Base-by-base conservation (phyloP, 768 basidiomycete species). In the Podaxis mareebaensis region DNA sequence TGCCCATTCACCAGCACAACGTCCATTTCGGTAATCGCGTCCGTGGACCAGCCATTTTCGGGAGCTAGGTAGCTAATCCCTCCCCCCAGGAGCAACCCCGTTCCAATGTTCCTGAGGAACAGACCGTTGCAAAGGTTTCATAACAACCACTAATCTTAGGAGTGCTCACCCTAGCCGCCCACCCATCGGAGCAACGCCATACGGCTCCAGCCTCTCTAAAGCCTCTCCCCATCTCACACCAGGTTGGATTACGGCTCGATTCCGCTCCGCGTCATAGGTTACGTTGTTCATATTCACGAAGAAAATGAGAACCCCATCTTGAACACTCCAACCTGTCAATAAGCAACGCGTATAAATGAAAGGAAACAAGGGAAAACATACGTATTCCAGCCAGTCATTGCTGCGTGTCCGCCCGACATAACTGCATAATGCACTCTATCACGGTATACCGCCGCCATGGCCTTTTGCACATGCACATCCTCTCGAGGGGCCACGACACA, bases 321-420 rank as follows among this genome's bases (percentile, higher is more conserved):
- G 66, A 49, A 79, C 73, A 56, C 79, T 80, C 61, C 55, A 67
- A 53, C 61, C 46, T 46, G 53, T 36, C 17, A 58, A 54, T 51
- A 33, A 64, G 48, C 53, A 58, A 52, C 46, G 53, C 26, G 28
- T 13, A 42, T 33, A 51, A 40, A 59, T 24, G 24, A 61, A n/a
- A 20, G 46, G 30, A 36, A 33, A 53, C n/a, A 38, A 12, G 26
- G 36, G 30, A n/a, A 44, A 22, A 64, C 77, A 58, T 65, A 81
- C 79, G 69, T 78, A 69, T 81, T 79, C 78, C 78, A 81, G 13
- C 77, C 79, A n/a, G 65, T 70, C 76, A 77, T 78, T 7, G 72
- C 78, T 59, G 74, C 76, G 63, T 81, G 80, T 5, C 76, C 76
- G 13, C 78, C 80, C 4, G 78, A 74, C 65, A 77, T 78, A 3